phyloP scores from a whole-genome alignment of 805 yeast genomes.

The Lachancea cidri region DNA sequence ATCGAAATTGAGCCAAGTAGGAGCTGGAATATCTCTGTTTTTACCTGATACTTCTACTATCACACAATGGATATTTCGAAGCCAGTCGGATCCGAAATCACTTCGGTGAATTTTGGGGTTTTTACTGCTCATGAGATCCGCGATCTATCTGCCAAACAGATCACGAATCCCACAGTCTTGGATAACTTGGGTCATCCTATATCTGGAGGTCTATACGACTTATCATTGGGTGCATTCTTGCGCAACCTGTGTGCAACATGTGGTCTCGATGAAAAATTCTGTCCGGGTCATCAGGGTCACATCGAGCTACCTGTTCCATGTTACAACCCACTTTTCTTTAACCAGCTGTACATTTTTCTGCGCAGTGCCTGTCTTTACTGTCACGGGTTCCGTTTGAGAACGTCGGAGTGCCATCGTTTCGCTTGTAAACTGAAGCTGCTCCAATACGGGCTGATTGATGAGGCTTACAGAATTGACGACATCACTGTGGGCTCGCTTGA shows the following conservation, averaged over 20 bases:
- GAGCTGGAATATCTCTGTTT: background rate
- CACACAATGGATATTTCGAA: constrained; percentile 86
- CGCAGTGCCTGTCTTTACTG: constrained; percentile 87
- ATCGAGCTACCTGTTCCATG: constrained; percentile 94
- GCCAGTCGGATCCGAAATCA: constrained; percentile 93
- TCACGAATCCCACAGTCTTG: constrained; percentile 91
- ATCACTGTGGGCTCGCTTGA: constrained; percentile 37
- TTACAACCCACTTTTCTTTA: constrained; percentile 91
- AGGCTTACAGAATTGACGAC: constrained; percentile 67
- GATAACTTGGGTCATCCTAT: constrained; percentile 96
- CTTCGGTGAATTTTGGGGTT: constrained; percentile 88
- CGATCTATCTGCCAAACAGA: constrained; percentile 86
- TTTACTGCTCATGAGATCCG: constrained; percentile 78
- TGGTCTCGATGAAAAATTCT: constrained; percentile 87
- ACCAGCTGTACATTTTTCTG: constrained; percentile 78
- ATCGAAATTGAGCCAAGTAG: background rate
- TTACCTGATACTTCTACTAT: background rate
- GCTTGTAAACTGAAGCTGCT: constrained; percentile 74
- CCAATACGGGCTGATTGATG: constrained; percentile 84
- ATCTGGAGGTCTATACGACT: constrained; percentile 87
- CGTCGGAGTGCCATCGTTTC: constrained; percentile 65
- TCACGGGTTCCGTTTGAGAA: constrained; percentile 71
- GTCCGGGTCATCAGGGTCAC: constrained; percentile 99
- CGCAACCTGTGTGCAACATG: constrained; percentile 90
- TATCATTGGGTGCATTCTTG: constrained; percentile 91